A percentile compares a stretch with the other conserved stretches of the same genome.
Evolutionary conservation across 371 early-diverging fungal species (phyloP).

Genomic region (Lichtheimia ramosa): DNA sequence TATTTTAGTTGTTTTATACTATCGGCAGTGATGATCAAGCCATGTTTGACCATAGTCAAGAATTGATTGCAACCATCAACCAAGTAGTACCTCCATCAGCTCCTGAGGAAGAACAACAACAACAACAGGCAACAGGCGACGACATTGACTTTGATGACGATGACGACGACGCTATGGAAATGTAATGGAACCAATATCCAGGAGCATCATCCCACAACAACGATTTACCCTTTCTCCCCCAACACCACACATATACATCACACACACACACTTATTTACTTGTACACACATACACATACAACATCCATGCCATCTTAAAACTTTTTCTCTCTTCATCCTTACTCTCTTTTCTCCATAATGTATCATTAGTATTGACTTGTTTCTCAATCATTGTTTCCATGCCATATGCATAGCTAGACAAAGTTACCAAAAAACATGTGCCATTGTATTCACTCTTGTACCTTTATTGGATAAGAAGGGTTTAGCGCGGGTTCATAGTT

Average conservation of each 20-base stretch:
- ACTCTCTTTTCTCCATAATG: not conserved
- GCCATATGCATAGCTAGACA: too few species aligned
- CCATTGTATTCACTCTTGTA: too few species aligned
- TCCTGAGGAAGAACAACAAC: constrained; percentile 32
- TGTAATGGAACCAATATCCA: constrained; percentile 15
- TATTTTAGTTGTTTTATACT: constrained; percentile 52
- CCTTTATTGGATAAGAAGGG: too few species aligned
- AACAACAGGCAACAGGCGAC: constrained; percentile 5
- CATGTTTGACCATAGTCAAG: constrained; percentile 68
- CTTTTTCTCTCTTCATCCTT: too few species aligned
- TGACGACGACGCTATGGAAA: constrained; percentile 52
- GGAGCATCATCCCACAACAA: not conserved
- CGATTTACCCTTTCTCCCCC: not conserved
- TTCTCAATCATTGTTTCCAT: too few species aligned
- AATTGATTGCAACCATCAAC: constrained; percentile 60
- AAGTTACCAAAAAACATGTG: too few species aligned
- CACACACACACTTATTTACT: not conserved
- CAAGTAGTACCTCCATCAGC: constrained; percentile 47
- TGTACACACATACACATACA: constrained; percentile 5
- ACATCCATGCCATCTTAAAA: too few species aligned
- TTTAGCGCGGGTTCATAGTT: too few species aligned
- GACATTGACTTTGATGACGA: constrained; percentile 37
- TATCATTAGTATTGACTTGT: too few species aligned
- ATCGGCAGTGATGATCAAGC: constrained; percentile 69
- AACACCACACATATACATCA: constrained; percentile 4